These are phyloP conservation scores for Phialophora macrospora DNA, from an alignment of 2,329 filamentous ascomycete species.

Conservation along the genomic window DNA sequence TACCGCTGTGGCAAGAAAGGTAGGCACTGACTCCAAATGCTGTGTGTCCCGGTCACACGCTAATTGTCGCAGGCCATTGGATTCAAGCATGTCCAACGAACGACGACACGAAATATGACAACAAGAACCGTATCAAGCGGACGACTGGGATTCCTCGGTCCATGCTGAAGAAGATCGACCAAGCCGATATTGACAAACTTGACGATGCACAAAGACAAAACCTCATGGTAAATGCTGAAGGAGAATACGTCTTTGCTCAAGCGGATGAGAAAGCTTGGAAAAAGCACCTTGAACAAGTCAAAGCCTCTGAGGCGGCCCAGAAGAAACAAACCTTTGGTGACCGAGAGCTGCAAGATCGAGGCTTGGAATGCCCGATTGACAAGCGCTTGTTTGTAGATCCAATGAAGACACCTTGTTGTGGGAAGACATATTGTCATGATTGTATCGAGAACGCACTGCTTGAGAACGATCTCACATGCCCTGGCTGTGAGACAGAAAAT, in stretches of 20 bases:
- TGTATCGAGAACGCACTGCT: constrained; percentile 99
- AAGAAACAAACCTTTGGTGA: constrained; percentile 76
- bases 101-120: constrained; percentile 94
- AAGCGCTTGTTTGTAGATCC: constrained; percentile 98
- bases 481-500: constrained; percentile 85
- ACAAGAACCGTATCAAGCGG: constrained; percentile 88
- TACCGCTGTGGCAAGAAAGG: constrained; percentile 94
- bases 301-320: constrained; percentile 79
- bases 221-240: constrained; percentile 97
- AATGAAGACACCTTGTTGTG: constrained; percentile 98
- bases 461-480: constrained; percentile 96
- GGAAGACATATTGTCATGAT: constrained; percentile 98
- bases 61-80: constrained; percentile 73
- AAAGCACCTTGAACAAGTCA: constrained; percentile 90
- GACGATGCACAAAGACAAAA: constrained; percentile 83
- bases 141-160: constrained; percentile 96
- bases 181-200: constrained; percentile 61
- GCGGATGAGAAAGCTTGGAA: constrained; percentile 97
- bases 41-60: constrained; percentile 20
- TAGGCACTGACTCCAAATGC: constrained; percentile 39
- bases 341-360: constrained; percentile 85
- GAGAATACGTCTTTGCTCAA: constrained; percentile 95
- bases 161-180: constrained; percentile 93
- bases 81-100: constrained; percentile 99
- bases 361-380: constrained; percentile 93